Conservation (phyloP, 441 rosid species). For the Adansonia rubrostipa region DNA sequence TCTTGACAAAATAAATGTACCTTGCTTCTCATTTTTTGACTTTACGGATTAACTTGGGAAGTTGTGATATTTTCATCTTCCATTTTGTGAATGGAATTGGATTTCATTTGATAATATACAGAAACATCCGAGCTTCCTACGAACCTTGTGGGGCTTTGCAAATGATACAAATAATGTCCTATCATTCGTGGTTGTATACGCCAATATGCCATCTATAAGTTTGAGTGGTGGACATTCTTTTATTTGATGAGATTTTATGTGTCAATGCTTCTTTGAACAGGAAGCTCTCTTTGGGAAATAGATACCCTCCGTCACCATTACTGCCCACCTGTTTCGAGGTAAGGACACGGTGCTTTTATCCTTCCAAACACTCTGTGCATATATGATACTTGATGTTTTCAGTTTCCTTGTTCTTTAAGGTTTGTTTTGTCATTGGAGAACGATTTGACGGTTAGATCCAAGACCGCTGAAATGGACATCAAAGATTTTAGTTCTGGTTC, state of each 20-base stretch:
- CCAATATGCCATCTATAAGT: not conserved
- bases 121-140: not conserved
- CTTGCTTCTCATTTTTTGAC: not conserved
- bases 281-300: slow-evolving; percentile 94
- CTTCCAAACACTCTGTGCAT: not conserved
- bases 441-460: slow-evolving; percentile 81
- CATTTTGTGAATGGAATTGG: not conserved
- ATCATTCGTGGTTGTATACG: not conserved
- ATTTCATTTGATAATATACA: not conserved
- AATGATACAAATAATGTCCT: not conserved
- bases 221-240: not conserved
- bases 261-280: slow-evolving; percentile 46
- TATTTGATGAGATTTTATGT: slow-evolving; percentile 4
- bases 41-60: not conserved
- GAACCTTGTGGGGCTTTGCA: not conserved
- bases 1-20: not conserved
- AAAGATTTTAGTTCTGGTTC: slow-evolving; percentile 88
- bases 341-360: slow-evolving; percentile 18
- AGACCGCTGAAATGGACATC: slow-evolving; percentile 71
- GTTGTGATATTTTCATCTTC: not conserved
- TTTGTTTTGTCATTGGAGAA: slow-evolving; percentile 80
- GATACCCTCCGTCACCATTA: slow-evolving; percentile 84
- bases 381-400: not conserved
- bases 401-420: slow-evolving; percentile 46
- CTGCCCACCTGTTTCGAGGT: slow-evolving; percentile 97